These are phyloP conservation scores for Epichloe aotearoae DNA, from an alignment of 2,329 filamentous ascomycete species.

Conservation along the genomic window DNA sequence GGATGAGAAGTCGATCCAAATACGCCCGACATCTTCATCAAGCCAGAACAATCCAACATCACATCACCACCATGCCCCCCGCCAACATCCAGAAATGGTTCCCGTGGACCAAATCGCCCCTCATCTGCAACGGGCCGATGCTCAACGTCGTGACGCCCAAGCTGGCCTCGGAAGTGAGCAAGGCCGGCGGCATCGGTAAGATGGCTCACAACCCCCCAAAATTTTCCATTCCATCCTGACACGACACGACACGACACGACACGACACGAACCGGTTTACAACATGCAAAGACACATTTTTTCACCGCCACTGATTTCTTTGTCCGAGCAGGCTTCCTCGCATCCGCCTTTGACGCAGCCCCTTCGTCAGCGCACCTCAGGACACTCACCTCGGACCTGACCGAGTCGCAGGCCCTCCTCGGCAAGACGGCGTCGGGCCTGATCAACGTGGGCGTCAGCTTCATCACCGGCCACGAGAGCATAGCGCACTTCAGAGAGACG, in stretches of 20 bases:
- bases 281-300: too few species aligned
- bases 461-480: slow-evolving; percentile 37
- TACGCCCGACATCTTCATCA: too few species aligned
- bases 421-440: slow-evolving; percentile 19
- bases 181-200: slow-evolving; percentile 25
- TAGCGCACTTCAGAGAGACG: slow-evolving; percentile 26
- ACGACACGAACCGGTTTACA: too few species aligned
- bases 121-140: slow-evolving; percentile 26
- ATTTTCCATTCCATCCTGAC: not conserved
- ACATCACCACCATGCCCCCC: slow-evolving; percentile 12
- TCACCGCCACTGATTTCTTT: too few species aligned
- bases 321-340: slow-evolving; percentile 18
- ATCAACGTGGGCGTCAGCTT: slow-evolving; percentile 45
- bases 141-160: slow-evolving; percentile 18
- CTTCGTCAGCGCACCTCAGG: slow-evolving; percentile 17
- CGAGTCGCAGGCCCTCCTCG: slow-evolving; percentile 16
- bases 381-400: slow-evolving; percentile 20
- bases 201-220: not conserved
- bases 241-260: not conserved
- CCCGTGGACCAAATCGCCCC: slow-evolving; percentile 16
- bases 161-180: slow-evolving; percentile 24
- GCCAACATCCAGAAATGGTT: slow-evolving; percentile 17
- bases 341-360: slow-evolving; percentile 17
- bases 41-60: not conserved
- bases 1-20: too few species aligned